These are phyloP conservation scores for Andrographis paniculata DNA, from an alignment of 305 asterid species.

Conservation along the genomic window DNA sequence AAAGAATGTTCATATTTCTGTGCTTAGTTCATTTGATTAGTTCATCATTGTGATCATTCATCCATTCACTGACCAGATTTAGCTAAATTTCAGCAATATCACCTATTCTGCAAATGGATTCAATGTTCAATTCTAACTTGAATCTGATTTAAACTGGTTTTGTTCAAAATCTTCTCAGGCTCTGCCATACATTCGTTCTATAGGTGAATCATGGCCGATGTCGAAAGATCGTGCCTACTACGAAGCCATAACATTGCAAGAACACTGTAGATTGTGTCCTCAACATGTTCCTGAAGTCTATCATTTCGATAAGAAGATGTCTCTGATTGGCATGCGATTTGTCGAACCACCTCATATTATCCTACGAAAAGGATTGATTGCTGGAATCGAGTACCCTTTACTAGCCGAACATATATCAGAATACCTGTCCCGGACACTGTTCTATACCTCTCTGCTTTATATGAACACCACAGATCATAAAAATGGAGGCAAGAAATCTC, in stretches of 20 bases:
- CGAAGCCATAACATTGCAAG: conserved; percentile 54
- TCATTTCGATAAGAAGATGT: conserved; percentile 80
- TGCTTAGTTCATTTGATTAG: too few relatives aligned
- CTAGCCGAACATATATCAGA: conserved; percentile 79
- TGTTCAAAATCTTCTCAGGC: conserved; percentile 46
- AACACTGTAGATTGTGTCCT: conserved; percentile 68
- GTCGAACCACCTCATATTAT: conserved; percentile 95
- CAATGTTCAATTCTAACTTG: not conserved
- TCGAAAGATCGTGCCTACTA: conserved; percentile 87
- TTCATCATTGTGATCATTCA: too few relatives aligned
- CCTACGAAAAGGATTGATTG: conserved; percentile 76
- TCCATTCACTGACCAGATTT: too few relatives aligned
- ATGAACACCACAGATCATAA: conserved; percentile 83
- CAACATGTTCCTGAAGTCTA: conserved; percentile 90
- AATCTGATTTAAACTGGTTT: conserved; percentile 1
- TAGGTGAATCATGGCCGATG: conserved; percentile 98
- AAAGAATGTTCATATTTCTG: too few relatives aligned
- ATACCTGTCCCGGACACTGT: conserved; percentile 79
- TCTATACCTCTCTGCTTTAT: conserved; percentile 81
- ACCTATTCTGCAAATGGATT: not conserved
- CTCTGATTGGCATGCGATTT: conserved; percentile 88
- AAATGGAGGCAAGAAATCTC: conserved; percentile 50
- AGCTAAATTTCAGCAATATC: too few relatives aligned
- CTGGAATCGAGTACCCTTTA: conserved; percentile 81
- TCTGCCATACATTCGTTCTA: conserved; percentile 73